Base-by-base conservation (phyloP, 345 rosid species). In the Balakata baccata region DNA sequence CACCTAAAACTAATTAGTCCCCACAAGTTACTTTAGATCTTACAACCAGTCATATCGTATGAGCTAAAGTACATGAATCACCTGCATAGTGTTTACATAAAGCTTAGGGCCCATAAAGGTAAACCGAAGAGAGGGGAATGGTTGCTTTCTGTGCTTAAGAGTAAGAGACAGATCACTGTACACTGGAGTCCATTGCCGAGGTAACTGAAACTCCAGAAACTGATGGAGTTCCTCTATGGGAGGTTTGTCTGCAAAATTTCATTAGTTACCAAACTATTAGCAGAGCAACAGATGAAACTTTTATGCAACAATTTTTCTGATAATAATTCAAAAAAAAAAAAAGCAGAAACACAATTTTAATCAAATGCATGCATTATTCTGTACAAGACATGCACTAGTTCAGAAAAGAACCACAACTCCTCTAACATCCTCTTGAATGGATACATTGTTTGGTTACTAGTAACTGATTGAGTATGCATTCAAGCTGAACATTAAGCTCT, bases 151-250 rank as follows among this genome's bases (percentile, higher is more conserved):
- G 77, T 83, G 85, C 82, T 85, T 86, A 56, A 86, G 93, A 57
- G 92, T 85, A 56, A 95, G 97, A 75, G 98, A 96, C 62, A 92
- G 92, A 75, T 95, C 97, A 39, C 94, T 83, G n/a, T 91, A 95
- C 23, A 89, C 85, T 0, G 99, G 99, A 74, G 98, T 98, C 99
- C 99, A 95, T 72, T 91, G 92, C 74, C 97, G 90, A 74, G 97
- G 97, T 72, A 95, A 83, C 75, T 95, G 99, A 82, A 95, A 95
- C 78, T 95, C 99, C 18, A 95, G 87, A 81, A 95, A 95, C 66
- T 87, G 94, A 54, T 89, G 88, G 56, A 95, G 89, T 65, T 95
- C 99, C 81, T 95, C 99, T 77, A 89, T 87, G 1, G 82, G 92
- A 54, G 99, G 99, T 80, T 92, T 95, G 72, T 92, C 99, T 95